These are phyloP conservation scores for Metarhizium robertsii DNA, from an alignment of 2,329 filamentous ascomycete species.

Conservation along the genomic window DNA sequence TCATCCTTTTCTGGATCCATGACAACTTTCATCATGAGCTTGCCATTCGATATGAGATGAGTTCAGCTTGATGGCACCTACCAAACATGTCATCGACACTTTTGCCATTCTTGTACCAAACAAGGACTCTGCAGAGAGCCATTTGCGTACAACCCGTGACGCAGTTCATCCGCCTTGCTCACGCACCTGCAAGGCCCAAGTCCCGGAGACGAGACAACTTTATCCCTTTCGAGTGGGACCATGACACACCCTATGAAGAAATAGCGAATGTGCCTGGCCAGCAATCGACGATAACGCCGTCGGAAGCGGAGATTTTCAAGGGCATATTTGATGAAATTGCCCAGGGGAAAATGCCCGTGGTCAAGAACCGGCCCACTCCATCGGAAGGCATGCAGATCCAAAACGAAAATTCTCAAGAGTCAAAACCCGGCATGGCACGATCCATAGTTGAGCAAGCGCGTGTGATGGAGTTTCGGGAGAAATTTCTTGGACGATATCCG, in stretches of 20 bases:
- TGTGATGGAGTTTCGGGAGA: conserved; percentile 22
- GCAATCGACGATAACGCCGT: conserved; percentile 45
- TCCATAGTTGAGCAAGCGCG: conserved; percentile 25
- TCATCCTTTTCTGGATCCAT: background rate
- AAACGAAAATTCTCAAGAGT: background rate
- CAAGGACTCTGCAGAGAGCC: conserved; percentile 41
- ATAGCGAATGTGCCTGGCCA: conserved; percentile 11
- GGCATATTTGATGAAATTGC: conserved; percentile 42
- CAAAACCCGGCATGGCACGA: conserved; percentile 9
- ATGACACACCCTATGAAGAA: conserved; percentile 14
- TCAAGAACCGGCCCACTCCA: conserved; percentile 13
- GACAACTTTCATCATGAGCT: background rate
- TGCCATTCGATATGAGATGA: background rate
- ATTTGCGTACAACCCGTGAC: conserved; percentile 16
- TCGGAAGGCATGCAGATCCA: background rate
- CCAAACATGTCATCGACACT: conserved; percentile 38
- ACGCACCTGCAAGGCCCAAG: conserved; percentile 8
- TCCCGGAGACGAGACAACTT: conserved; percentile 20
- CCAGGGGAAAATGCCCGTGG: conserved; percentile 21
- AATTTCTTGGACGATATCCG: conserved; percentile 28
- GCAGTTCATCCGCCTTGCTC: conserved; percentile 12
- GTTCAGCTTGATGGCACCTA: background rate
- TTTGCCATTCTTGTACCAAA: conserved; percentile 65
- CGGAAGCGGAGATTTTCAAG: conserved; percentile 49
- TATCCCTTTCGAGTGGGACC: conserved; percentile 44